Conservation (phyloP, 2,329 filamentous ascomycete genomes). For the Alternaria panax region DNA sequence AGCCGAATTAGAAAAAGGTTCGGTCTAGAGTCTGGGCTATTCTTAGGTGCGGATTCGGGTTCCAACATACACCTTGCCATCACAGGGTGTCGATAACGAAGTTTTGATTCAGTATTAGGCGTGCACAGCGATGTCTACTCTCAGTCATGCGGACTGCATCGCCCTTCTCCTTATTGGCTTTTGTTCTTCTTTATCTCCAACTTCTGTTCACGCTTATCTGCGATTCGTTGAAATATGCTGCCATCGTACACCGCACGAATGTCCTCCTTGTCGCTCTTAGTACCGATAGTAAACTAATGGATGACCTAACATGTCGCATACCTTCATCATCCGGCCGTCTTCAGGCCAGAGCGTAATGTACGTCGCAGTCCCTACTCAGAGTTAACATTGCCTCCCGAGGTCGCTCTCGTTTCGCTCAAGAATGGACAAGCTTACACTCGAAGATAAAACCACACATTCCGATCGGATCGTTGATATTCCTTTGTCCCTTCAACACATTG, state of each 20-base stretch:
- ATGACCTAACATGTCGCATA: background rate
- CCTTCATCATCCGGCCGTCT: slow-evolving; percentile 63
- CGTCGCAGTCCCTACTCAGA: slow-evolving; percentile 54
- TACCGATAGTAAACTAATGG: background rate
- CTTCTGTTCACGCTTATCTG: slow-evolving; percentile 18
- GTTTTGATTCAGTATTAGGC: background rate
- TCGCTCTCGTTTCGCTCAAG: background rate
- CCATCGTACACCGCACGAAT: slow-evolving; percentile 62
- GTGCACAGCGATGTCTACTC: background rate
- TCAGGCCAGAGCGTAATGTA: slow-evolving; percentile 64
- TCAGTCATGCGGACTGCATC: background rate
- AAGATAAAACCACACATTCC: slow-evolving; percentile 56
- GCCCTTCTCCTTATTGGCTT: background rate
- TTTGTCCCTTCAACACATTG: slow-evolving; percentile 52
- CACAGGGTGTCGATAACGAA: background rate
- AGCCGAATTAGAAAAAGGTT: background rate
- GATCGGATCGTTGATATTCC: slow-evolving; percentile 53
- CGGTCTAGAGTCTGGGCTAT: background rate
- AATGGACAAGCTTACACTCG: slow-evolving; percentile 47
- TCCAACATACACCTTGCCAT: background rate
- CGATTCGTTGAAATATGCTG: slow-evolving; percentile 56
- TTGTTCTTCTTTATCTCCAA: slow-evolving; percentile 1
- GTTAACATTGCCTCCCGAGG: background rate
- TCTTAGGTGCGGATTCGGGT: background rate
- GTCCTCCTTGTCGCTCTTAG: slow-evolving; percentile 53